Base-by-base conservation (phyloP, 306 rosid genomes). In the Vigna mungo region DNA sequence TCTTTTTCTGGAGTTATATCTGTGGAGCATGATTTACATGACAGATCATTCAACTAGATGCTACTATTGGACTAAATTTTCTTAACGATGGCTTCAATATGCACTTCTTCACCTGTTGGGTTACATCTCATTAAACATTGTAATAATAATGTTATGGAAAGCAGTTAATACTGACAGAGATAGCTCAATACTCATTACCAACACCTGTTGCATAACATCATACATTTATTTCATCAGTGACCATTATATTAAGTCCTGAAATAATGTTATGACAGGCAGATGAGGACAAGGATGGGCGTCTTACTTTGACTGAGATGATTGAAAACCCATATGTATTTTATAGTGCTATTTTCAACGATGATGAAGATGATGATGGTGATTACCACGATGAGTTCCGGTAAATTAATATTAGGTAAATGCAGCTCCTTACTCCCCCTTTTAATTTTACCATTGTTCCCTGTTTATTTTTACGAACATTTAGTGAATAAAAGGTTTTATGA, bases 321-420 rank as follows among this genome's bases (percentile, higher is more conserved):
- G 97, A 92, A 65, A 90, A 85, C 82, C 99, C 99, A 2, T 95
- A 95, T 67, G 97, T 90, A 79, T 95, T 95, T 83, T 95, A 95
- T 78, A 89, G 97, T 51, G 97, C 97, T 68, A 91, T 95, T 80
- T 95, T 95, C 87, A 89, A 75, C 2, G 96, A 92, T 0, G 97
- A 96, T 0, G 99, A 95, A 51, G 97, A 95, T 2, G 97, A 95
- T 70, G 75, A 71, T 37, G 76, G 46, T 39, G 85, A 86, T 72
- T 86, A 78, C 85, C 97, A 90, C 12, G 99, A 95, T 2, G 99
- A 95, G 87, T 95, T 95, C 81, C 99, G 97, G 72, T 95, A 83
- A 84, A 55, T 73, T 78, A 15, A 46, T 36, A 21, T 74, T 72
- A 87, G 85, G 94, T 89, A 79, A 76, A 53, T 27, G 2, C 48